Conservation (phyloP, 139 green algal species). For the Haematococcus lacustris region DNA sequence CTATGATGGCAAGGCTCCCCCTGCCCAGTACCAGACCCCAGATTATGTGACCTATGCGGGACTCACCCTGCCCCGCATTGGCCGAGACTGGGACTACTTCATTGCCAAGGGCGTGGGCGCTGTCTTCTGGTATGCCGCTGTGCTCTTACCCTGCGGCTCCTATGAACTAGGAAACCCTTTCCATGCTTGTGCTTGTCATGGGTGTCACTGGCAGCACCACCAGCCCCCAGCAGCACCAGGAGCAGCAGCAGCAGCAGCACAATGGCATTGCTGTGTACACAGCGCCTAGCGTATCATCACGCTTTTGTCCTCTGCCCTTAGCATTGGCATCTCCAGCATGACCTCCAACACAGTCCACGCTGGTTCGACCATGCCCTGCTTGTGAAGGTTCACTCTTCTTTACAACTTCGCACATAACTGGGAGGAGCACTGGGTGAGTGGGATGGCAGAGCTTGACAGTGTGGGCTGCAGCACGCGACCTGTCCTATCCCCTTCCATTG, state of each 20-base stretch:
- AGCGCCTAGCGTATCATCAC: too few species aligned
- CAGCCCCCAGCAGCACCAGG: too few species aligned
- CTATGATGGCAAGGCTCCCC: constrained; percentile 30
- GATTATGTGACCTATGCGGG: constrained; percentile 39
- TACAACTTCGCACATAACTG: constrained; percentile 37
- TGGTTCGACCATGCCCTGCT: too few species aligned
- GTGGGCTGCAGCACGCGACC: background rate
- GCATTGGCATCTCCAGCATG: too few species aligned
- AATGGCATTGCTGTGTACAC: too few species aligned
- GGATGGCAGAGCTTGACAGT: too few species aligned
- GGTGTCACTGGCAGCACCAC: too few species aligned
- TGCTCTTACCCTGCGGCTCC: background rate
- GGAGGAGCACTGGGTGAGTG: constrained; percentile 42
- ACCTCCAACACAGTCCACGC: too few species aligned
- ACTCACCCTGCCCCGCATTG: constrained; percentile 20
- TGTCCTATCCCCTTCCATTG: background rate
- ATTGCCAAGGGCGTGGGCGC: constrained; percentile 20
- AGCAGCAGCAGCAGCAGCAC: too few species aligned
- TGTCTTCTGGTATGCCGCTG: constrained; percentile 19
- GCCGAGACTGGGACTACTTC: constrained; percentile 27
- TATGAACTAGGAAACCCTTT: background rate
- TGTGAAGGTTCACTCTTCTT: constrained; percentile 39
- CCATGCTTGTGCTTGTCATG: background rate
- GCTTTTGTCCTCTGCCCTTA: too few species aligned
- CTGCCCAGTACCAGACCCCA: constrained; percentile 23